Conservation (phyloP, 2,329 filamentous ascomycete genomes). For the Scedosporium boydii region DNA sequence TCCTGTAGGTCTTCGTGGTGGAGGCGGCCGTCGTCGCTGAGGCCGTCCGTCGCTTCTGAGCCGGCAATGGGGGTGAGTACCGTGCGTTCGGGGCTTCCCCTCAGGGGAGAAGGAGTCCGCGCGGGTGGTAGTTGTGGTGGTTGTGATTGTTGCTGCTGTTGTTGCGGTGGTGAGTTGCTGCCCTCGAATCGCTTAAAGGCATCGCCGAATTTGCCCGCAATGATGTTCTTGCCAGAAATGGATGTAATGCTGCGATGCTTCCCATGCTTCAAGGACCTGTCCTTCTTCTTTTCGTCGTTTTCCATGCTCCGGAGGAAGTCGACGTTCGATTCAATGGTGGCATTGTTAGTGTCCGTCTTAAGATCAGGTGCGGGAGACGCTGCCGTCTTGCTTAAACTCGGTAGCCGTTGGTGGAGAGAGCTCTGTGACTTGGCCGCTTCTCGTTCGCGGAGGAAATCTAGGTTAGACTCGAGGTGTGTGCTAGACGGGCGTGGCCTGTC, state of each 20-base stretch:
- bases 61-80: constrained; percentile 63
- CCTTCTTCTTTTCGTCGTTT: constrained; percentile 50
- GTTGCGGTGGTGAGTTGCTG: constrained; percentile 18
- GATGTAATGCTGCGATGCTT: constrained; percentile 70
- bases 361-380: not conserved
- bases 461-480: constrained; percentile 71
- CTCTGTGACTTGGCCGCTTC: constrained; percentile 32
- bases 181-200: constrained; percentile 87
- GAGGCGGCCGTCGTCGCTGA: constrained; percentile 55
- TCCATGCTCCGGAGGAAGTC: constrained; percentile 76
- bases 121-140: constrained; percentile 17
- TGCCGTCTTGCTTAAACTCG: not conserved
- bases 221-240: constrained; percentile 65
- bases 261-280: constrained; percentile 42
- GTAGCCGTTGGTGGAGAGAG: not conserved
- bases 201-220: constrained; percentile 86
- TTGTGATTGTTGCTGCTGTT: constrained; percentile 13
- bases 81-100: constrained; percentile 35
- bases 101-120: constrained; percentile 39
- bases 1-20: constrained; percentile 45
- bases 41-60: constrained; percentile 54
- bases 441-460: constrained; percentile 73
- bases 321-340: constrained; percentile 65
- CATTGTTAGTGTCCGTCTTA: not conserved
- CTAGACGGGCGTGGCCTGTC: constrained; percentile 64